A percentile compares a stretch with the other conserved stretches of the same genome.
Evolutionary conservation across 345 rosid genomes (phyloP).

Genomic region (Turritis glabra): DNA sequence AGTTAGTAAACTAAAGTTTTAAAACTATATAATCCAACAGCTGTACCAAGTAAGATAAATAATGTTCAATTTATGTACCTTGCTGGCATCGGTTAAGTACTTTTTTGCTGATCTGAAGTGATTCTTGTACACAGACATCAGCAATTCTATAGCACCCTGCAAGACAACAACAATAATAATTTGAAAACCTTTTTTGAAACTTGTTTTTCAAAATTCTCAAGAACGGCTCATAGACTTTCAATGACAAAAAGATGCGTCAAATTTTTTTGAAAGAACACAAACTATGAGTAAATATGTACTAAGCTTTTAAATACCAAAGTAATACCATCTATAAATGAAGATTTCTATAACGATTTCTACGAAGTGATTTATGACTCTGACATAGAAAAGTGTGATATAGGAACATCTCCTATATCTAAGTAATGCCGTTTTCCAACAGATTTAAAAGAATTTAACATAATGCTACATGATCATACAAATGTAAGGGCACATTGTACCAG

Average conservation of each 20-base stretch:
- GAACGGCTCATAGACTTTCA: background rate
- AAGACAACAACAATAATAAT: conserved; percentile 3
- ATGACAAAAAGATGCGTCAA: conserved; percentile 14
- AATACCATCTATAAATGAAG: background rate
- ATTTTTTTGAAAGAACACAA: background rate
- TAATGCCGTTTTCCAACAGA: background rate
- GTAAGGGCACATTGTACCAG: background rate
- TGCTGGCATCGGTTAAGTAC: conserved; percentile 76
- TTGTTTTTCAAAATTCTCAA: background rate
- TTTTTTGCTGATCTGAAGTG: conserved; percentile 61
- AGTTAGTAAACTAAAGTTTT: conserved; percentile 8
- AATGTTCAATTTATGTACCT: conserved; percentile 49
- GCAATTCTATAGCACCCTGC: conserved; percentile 93
- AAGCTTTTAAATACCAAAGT: background rate
- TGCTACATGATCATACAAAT: background rate
- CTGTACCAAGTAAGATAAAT: conserved; percentile 8
- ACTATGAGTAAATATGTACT: background rate
- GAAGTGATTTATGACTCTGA: background rate
- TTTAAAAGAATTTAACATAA: background rate
- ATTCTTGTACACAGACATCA: conserved; percentile 84
- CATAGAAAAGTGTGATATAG: background rate
- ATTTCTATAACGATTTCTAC: background rate
- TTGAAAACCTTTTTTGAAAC: background rate
- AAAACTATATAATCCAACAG: background rate
- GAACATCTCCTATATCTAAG: conserved; percentile 3